These are phyloP conservation scores for Cicer bijugum DNA, from an alignment of 306 rosid species.

Conservation along the genomic window DNA sequence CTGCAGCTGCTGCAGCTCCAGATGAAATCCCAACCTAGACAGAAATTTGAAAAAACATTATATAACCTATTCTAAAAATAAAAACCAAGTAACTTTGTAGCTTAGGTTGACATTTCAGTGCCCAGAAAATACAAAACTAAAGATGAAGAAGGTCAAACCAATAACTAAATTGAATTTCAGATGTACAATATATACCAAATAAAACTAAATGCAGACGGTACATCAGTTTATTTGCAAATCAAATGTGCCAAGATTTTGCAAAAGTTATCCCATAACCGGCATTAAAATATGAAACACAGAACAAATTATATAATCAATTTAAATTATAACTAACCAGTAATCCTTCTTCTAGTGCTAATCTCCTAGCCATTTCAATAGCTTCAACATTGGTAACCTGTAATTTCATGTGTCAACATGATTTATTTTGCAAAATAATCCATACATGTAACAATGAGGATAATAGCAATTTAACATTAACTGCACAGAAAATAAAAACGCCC, in stretches of 20 bases:
- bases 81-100: slow-evolving; percentile 7
- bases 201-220: slow-evolving; percentile 27
- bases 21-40: slow-evolving; percentile 92
- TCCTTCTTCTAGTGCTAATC: slow-evolving; percentile 91
- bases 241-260: slow-evolving; percentile 22
- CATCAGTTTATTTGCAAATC: slow-evolving; percentile 35
- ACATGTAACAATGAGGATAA: slow-evolving; percentile 15
- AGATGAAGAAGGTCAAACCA: slow-evolving; percentile 37
- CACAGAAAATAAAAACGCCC: slow-evolving; percentile 10
- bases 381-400: slow-evolving; percentile 78
- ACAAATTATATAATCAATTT: neutral
- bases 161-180: slow-evolving; percentile 31
- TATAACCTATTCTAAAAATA: slow-evolving; percentile 22
- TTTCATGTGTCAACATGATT: slow-evolving; percentile 30
- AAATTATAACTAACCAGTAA: slow-evolving; percentile 71
- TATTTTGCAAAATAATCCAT: slow-evolving; percentile 17
- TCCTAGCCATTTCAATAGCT: slow-evolving; percentile 91
- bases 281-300: slow-evolving; percentile 21
- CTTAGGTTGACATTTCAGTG: slow-evolving; percentile 21
- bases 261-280: slow-evolving; percentile 7
- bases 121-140: slow-evolving; percentile 37
- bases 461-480: slow-evolving; percentile 16
- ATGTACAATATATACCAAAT: slow-evolving; percentile 1
- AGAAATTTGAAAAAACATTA: slow-evolving; percentile 42
- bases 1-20: slow-evolving; percentile 98